Percentiles rank a stretch among this genome's conserved stretches.
These are phyloP conservation scores for Pseudocercospora eumusae DNA, from an alignment of 2,329 filamentous ascomycete genomes.

Conservation along the genomic window DNA sequence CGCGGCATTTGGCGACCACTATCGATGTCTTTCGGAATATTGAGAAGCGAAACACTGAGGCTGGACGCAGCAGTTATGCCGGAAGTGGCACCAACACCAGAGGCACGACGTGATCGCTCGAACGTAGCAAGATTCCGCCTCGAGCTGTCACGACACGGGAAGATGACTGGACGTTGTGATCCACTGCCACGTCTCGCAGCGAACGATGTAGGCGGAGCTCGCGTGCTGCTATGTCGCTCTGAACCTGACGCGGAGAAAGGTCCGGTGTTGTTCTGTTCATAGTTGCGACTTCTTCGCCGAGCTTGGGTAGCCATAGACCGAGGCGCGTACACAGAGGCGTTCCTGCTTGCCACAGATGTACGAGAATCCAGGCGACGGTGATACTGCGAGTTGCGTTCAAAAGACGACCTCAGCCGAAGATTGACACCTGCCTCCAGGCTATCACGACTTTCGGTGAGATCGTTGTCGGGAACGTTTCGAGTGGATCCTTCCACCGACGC, in stretches of 20 bases:
- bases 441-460: not conserved
- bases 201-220: conserved; percentile 15
- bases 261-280: conserved; percentile 23
- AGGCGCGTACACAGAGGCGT: not conserved
- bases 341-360: not conserved
- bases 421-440: conserved; percentile 8
- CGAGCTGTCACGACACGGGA: conserved; percentile 25
- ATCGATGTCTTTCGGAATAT: conserved; percentile 3
- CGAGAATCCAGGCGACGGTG: not conserved
- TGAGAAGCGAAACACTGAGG: not conserved
- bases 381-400: not conserved
- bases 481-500: conserved; percentile 12
- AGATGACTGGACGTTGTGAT: conserved; percentile 21
- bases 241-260: conserved; percentile 18
- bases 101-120: conserved; percentile 9
- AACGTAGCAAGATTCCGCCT: conserved; percentile 17
- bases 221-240: conserved; percentile 32
- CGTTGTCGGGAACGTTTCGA: not conserved
- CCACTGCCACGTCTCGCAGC: conserved; percentile 22
- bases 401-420: not conserved
- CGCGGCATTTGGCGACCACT: conserved; percentile 9
- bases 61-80: not conserved
- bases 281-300: conserved; percentile 24
- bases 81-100: not conserved
- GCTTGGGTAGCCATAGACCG: not conserved